A percentile compares a stretch with the other conserved stretches of the same genome.
Conservation (phyloP, 768 basidiomycete species). For the Suillus variegatus region DNA sequence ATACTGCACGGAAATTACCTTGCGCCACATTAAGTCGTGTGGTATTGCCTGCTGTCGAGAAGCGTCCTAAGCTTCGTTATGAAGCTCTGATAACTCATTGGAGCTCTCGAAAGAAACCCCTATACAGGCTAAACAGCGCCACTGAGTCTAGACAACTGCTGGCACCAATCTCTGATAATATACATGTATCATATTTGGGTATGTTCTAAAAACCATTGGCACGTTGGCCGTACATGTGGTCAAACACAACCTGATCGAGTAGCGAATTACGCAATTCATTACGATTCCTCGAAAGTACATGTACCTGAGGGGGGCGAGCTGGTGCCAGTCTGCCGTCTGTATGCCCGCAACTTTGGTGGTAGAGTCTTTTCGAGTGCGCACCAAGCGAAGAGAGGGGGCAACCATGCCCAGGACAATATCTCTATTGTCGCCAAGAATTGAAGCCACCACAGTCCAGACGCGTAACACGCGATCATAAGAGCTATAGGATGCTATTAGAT, state of each 20-base stretch:
- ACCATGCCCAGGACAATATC: conserved; percentile 5
- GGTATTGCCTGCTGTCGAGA: neutral
- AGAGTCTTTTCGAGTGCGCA: neutral
- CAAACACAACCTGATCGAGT: neutral
- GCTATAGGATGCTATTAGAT: neutral
- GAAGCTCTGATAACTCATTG: neutral
- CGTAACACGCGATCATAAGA: conserved; percentile 1
- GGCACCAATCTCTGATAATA: neutral
- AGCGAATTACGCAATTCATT: neutral
- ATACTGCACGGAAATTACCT: neutral
- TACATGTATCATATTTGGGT: neutral
- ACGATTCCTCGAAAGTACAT: neutral
- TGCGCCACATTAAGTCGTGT: neutral
- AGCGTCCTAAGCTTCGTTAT: neutral
- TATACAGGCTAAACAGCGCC: neutral
- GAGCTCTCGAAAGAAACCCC: neutral
- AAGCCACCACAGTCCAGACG: conserved; percentile 6
- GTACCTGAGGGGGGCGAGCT: neutral
- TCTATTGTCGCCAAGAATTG: neutral
- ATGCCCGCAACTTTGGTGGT: conserved; percentile 12
- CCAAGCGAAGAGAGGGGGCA: neutral
- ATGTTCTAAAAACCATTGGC: neutral
- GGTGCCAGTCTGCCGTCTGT: neutral
- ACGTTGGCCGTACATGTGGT: neutral
- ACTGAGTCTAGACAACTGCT: neutral